Percentiles rank a stretch among this genome's conserved stretches.
These are phyloP conservation scores for Claviceps maximensis DNA, from an alignment of 2,329 filamentous ascomycete species.

Conservation along the genomic window DNA sequence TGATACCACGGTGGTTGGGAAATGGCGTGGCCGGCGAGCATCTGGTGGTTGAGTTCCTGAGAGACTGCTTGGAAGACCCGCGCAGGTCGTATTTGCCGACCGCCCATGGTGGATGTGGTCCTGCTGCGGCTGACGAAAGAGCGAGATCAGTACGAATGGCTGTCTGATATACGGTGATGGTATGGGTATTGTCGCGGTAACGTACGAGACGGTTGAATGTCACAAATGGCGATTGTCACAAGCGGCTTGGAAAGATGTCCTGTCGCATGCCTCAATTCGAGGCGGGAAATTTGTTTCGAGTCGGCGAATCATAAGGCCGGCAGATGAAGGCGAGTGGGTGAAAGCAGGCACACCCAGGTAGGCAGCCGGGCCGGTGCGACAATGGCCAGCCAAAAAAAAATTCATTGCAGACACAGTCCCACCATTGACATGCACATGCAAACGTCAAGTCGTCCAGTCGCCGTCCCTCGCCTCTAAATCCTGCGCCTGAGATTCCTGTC, in stretches of 20 bases:
- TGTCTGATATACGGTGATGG: neutral
- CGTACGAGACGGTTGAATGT: neutral
- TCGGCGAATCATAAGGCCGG: constrained; percentile 14
- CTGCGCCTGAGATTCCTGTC: neutral
- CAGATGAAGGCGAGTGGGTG: no score
- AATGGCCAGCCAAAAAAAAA: neutral
- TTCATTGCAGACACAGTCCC: neutral
- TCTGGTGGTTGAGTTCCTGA: constrained; percentile 28
- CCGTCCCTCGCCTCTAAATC: neutral
- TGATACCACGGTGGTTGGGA: constrained; percentile 35
- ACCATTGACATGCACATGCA: neutral
- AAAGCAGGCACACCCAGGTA: no score
- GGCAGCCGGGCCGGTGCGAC: no score
- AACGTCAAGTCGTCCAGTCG: neutral
- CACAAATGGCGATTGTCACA: neutral
- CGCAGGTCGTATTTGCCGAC: constrained; percentile 32
- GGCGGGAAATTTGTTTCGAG: constrained; percentile 8
- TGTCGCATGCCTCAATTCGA: constrained; percentile 3
- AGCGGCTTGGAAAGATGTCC: neutral
- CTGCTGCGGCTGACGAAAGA: neutral
- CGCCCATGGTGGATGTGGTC: constrained; percentile 21
- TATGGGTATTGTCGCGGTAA: neutral
- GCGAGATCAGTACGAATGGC: neutral
- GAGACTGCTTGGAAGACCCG: constrained; percentile 33
- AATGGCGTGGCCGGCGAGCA: constrained; percentile 21